Evolutionary conservation across 2,329 filamentous ascomycete species (phyloP), one percentile per base, ranked within the genome.

Genomic region (Aspergillus jensenii): DNA sequence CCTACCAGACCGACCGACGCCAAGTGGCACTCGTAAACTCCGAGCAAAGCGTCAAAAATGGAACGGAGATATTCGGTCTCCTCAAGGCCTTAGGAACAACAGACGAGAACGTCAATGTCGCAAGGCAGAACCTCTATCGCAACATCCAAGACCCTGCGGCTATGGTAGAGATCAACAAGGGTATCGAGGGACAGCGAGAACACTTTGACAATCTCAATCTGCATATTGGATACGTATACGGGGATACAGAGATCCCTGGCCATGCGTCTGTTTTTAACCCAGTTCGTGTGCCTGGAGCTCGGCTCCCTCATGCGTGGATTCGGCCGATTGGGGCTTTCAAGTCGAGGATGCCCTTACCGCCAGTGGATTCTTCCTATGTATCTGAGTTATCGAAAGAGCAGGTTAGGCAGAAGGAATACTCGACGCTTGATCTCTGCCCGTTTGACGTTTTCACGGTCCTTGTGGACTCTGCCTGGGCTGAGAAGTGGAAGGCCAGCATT

Each of bases 21-120:
- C 75, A 71, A 15, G 71, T 79, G 9, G 76, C 77, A 0, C 56
- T 74, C 2, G 68, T 77, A 0, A 78, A 77, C 52, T 73, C 77
- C 0, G 62, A 69, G 3, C 78, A 80, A 54, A 78, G 76, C 55
- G 72, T 79, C 39, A 78, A 78, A 53, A 80, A 80, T 23, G 77
- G 77, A 2, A 68, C 72, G 43, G 66, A 76, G 43, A 79, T 80
- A 5, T 80, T 79, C 43, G 67, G 65, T 0, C 70, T 79, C 1
- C 63, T 79, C 15, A 77, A 77, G 43, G 68, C 69, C 0, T 54
- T 79, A 1, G 75, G 76, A 0, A 73, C 73, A 0, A 73, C 75
- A 0, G 64, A 70, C 44, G n/a, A 45, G 1, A 23, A 61, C 17
- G 43, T 59, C 6, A 7, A 31, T 1, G 31, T 59, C 4, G 60